Evolutionary conservation across 345 rosid species (phyloP).

Genomic region (Lepidium africanum): DNA sequence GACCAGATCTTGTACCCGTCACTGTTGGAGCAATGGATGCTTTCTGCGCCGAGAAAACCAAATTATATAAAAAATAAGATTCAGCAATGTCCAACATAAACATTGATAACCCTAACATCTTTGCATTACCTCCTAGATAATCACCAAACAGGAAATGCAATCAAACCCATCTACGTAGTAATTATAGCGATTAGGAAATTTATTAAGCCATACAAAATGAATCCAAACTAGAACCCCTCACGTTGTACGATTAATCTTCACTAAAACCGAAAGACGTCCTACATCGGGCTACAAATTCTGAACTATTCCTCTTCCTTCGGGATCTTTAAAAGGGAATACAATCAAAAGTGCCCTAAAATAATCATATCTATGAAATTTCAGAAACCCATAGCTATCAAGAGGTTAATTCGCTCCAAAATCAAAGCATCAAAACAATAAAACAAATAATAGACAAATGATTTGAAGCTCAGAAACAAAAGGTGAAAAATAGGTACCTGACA

Average conservation of each 20-base stretch:
- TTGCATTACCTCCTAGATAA: not conserved
- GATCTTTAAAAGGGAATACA: not conserved
- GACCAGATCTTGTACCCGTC: constrained; percentile 14
- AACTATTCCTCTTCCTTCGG: not conserved
- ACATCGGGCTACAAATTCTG: not conserved
- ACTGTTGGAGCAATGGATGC: not conserved
- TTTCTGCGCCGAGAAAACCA: not conserved
- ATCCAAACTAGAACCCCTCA: not conserved
- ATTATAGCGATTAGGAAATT: not conserved
- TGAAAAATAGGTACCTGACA: constrained; percentile 1
- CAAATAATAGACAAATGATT: not conserved
- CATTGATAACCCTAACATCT: not conserved
- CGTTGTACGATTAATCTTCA: not conserved
- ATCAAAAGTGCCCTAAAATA: not conserved
- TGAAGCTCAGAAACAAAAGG: not conserved
- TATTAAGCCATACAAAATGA: not conserved
- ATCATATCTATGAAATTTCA: not conserved
- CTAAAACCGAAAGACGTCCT: not conserved
- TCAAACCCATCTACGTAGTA: not conserved
- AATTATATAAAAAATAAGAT: not conserved
- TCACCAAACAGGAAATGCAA: not conserved
- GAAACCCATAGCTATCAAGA: not conserved
- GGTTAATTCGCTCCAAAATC: not conserved
- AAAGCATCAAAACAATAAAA: not conserved
- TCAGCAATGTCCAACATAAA: not conserved